phyloP scores from a whole-genome alignment of 495 filamentous ascomycete genomes.

The Podospora didyma region DNA sequence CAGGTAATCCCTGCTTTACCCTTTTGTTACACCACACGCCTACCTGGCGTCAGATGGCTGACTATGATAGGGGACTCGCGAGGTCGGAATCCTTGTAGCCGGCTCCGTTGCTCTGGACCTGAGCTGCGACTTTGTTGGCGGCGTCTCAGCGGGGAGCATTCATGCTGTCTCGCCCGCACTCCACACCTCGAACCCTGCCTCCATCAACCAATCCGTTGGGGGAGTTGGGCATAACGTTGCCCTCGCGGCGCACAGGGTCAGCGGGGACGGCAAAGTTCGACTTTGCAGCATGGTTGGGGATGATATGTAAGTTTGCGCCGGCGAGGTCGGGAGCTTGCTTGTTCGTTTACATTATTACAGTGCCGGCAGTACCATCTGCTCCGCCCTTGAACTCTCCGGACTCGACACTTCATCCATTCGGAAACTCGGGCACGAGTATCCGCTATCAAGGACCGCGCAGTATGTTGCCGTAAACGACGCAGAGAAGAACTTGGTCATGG shows the following conservation, averaged over 20 bases:
- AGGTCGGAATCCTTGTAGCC: constrained; percentile 72
- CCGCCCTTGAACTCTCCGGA: constrained; percentile 55
- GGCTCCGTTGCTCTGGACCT: constrained; percentile 87
- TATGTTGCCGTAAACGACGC: constrained; percentile 87
- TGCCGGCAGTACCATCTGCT: constrained; percentile 65
- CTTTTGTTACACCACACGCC: too few species aligned
- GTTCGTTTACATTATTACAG: constrained; percentile 13
- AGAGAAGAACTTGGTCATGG: constrained; percentile 74
- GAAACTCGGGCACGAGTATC: constrained; percentile 43
- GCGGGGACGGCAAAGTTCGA: constrained; percentile 41
- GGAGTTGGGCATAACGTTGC: constrained; percentile 97
- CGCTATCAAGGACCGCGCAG: constrained; percentile 68
- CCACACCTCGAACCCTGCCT: constrained; percentile 83
- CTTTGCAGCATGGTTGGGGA: constrained; percentile 75
- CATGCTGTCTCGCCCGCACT: constrained; percentile 43
- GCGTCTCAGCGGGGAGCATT: constrained; percentile 13
- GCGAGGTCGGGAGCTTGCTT: neutral
- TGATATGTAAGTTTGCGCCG: constrained; percentile 51
- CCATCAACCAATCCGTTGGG: constrained; percentile 75
- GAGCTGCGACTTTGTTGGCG: constrained; percentile 64
- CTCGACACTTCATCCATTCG: constrained; percentile 62
- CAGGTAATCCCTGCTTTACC: neutral
- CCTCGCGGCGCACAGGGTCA: constrained; percentile 60
- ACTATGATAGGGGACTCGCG: constrained; percentile 5
- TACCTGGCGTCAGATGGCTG: neutral